phyloP scores from a whole-genome alignment of 2,329 filamentous ascomycete genomes.

The Fusarium oxysporum region DNA sequence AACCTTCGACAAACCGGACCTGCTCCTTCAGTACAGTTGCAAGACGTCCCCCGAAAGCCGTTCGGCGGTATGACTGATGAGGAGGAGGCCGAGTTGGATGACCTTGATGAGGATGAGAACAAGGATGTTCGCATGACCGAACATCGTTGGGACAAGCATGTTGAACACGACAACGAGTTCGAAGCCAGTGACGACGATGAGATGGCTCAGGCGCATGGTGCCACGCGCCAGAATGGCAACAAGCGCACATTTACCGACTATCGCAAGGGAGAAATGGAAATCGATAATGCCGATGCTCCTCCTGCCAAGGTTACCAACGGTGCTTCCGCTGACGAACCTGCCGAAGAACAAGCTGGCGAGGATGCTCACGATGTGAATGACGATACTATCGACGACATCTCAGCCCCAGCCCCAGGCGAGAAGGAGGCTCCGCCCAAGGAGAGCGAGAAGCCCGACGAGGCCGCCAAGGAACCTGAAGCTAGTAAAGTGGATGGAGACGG shows the following conservation, averaged over 20 bases:
- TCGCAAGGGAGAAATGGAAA: slow-evolving; percentile 55
- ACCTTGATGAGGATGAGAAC: slow-evolving; percentile 86
- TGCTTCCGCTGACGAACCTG: slow-evolving; percentile 45
- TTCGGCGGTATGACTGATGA: slow-evolving; percentile 73
- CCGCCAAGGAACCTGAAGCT: slow-evolving; percentile 31
- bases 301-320: slow-evolving; percentile 52
- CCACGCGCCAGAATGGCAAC: slow-evolving; percentile 64
- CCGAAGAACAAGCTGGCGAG: slow-evolving; percentile 45
- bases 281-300: slow-evolving; percentile 54
- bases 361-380: slow-evolving; percentile 54
- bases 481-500: slow-evolving; percentile 59
- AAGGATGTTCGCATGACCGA: slow-evolving; percentile 86
- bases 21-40: slow-evolving; percentile 91
- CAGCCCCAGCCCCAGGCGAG: slow-evolving; percentile 44
- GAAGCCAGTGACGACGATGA: slow-evolving; percentile 94
- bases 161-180: slow-evolving; percentile 82
- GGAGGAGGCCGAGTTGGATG: slow-evolving; percentile 73
- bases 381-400: slow-evolving; percentile 60
- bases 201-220: slow-evolving; percentile 77
- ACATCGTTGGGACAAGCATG: slow-evolving; percentile 82
- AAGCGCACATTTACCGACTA: slow-evolving; percentile 66
- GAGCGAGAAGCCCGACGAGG: slow-evolving; percentile 18
- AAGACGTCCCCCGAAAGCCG: slow-evolving; percentile 75
- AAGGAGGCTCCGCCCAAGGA: slow-evolving; percentile 44
- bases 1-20: slow-evolving; percentile 88